phyloP scores from a whole-genome alignment of 2,329 filamentous ascomycete genomes.

The Pseudogymnoascus pannorum region DNA sequence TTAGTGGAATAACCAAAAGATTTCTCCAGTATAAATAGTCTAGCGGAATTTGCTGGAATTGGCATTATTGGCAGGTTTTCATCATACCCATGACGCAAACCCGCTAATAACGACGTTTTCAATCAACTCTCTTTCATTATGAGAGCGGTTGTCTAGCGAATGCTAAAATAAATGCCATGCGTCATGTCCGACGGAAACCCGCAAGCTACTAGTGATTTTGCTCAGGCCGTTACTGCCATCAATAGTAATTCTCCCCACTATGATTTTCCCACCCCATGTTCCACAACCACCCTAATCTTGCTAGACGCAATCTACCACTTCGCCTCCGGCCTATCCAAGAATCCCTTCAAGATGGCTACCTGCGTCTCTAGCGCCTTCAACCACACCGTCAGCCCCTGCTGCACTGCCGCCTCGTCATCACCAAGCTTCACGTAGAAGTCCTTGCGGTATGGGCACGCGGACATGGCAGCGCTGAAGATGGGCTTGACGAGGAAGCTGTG shows the following conservation, averaged over 20 bases:
- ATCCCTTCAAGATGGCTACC: conserved; percentile 66
- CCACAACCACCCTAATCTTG: neutral
- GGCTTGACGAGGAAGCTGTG: conserved; percentile 87
- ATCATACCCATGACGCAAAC: no score
- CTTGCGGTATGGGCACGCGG: conserved; percentile 83
- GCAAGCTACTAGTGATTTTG: neutral
- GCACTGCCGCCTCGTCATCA: conserved; percentile 54
- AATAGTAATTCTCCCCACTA: neutral
- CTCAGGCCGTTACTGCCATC: neutral
- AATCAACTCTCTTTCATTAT: no score
- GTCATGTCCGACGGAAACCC: no score
- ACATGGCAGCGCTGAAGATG: conserved; percentile 88
- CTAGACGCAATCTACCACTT: conserved; percentile 29
- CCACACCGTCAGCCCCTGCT: conserved; percentile 60
- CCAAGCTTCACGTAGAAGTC: conserved; percentile 90
- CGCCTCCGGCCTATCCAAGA: conserved; percentile 46
- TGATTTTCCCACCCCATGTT: neutral
- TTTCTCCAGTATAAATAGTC: no score
- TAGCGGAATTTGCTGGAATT: no score
- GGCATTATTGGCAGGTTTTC: no score
- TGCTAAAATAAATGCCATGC: no score
- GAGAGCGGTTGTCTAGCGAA: no score
- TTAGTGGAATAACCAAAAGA: no score
- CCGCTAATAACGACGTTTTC: no score
- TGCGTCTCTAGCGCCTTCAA: conserved; percentile 70